Percentiles rank a stretch among this genome's conserved stretches.
Conservation (phyloP, 805 yeast genomes). For the Yamadazyma ubonensis region DNA sequence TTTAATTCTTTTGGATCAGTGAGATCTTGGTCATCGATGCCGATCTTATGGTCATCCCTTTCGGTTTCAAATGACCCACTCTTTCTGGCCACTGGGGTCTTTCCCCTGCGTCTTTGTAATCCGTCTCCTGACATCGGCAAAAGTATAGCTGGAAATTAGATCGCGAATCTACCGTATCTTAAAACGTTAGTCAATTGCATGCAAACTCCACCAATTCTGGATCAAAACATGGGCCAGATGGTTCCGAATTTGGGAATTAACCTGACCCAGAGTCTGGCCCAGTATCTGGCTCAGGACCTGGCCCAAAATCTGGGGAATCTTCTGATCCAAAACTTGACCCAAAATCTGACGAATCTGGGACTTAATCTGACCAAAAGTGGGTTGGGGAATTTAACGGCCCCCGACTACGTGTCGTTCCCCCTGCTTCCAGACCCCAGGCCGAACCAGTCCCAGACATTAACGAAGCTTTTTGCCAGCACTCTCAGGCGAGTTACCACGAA, state of each 20-base stretch:
- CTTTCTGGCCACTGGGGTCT: too few relatives aligned
- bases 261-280: neutral
- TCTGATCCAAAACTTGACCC: neutral
- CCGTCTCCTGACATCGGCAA: constrained; percentile 46
- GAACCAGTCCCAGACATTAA: constrained; percentile 31
- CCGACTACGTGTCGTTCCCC: constrained; percentile 45
- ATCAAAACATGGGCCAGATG: too few relatives aligned
- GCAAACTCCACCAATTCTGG: too few relatives aligned
- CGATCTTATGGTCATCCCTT: constrained; percentile 59
- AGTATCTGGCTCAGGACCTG: neutral
- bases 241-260: too few relatives aligned
- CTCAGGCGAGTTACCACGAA: constrained; percentile 42
- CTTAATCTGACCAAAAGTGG: too few relatives aligned
- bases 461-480: constrained; percentile 37
- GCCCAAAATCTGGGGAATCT: neutral
- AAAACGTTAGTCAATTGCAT: too few relatives aligned
- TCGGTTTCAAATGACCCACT: constrained; percentile 23
- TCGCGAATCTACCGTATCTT: too few relatives aligned
- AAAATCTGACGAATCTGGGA: too few relatives aligned
- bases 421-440: constrained; percentile 43
- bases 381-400: too few relatives aligned
- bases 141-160: too few relatives aligned
- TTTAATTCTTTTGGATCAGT: constrained; percentile 39
- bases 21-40: constrained; percentile 75
- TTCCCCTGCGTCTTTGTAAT: constrained; percentile 79